Evolutionary conservation across 306 rosid species (phyloP).

Genomic region (Bauhinia variegata): DNA sequence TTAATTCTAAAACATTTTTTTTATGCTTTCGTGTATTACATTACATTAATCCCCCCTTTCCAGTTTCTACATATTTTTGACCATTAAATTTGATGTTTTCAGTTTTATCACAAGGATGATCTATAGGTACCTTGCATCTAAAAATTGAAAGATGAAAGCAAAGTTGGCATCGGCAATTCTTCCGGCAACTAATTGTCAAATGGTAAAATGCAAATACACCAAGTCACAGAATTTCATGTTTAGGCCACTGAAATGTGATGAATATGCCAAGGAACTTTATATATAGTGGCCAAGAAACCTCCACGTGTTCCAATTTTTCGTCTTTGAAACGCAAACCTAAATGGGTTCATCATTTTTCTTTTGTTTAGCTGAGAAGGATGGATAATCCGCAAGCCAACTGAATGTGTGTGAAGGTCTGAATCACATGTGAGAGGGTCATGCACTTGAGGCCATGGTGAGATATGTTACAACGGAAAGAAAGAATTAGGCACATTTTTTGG

Average conservation of each 20-base stretch:
- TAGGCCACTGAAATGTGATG: constrained; percentile 34
- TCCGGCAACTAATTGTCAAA: constrained; percentile 43
- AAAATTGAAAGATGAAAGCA: constrained; percentile 20
- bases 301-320: neutral
- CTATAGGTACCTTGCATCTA: constrained; percentile 23
- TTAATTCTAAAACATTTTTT: constrained; percentile 19
- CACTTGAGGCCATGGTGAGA: constrained; percentile 52
- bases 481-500: constrained; percentile 51
- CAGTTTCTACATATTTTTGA: constrained; percentile 29
- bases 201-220: constrained; percentile 36
- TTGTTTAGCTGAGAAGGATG: constrained; percentile 47
- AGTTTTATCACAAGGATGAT: neutral
- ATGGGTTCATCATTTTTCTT: neutral
- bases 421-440: constrained; percentile 71
- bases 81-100: constrained; percentile 7
- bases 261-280: constrained; percentile 2
- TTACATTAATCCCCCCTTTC: constrained; percentile 34
- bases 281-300: constrained; percentile 17
- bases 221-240: constrained; percentile 19
- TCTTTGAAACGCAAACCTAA: neutral
- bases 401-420: constrained; percentile 47
- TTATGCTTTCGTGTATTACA: constrained; percentile 39
- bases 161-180: constrained; percentile 25
- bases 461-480: constrained; percentile 51
- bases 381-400: constrained; percentile 55